Base-by-base conservation (phyloP, 208 protist genomes). In the Wallacemonas sp. region DNA sequence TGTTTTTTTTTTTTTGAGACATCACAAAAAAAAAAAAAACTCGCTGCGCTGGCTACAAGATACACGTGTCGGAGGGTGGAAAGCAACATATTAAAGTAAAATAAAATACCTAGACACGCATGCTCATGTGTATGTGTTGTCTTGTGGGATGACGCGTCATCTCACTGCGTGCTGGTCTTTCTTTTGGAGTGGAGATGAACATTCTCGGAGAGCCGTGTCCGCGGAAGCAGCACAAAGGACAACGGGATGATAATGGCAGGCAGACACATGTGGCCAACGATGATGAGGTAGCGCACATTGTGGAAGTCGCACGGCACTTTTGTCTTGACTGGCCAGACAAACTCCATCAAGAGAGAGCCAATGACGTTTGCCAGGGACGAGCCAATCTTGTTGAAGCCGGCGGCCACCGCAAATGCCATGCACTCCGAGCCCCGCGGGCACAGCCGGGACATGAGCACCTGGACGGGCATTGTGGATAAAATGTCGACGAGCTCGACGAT, bases 361-460 rank as follows among this genome's bases (percentile, higher is more conserved):
- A 83, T 70, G 11, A 66, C 62, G 33, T 48, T 50, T 7, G 78
- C 39, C 18, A 91, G 41, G 32, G 68, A 66, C 39, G 55, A 57
- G 10, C 82, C 86, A 67, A 92, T 75, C 63, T 88, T 85, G 33
- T 75, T 66, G 38, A 81, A 87, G 3, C 86, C 83, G 7, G 81
- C 86, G 18, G 87, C 67, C 7, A 92, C 59, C 1, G 83, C 72
- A 32, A 77, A 89, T 12, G 87, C 72, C 46, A 81, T 87, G n/a
- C 70, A 74, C 57, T 92, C 86, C 20, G 82, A 74, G 12, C 80
- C 82, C 12, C 76, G 74, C 4, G 87, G 84, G 63, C 81, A 88
- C 16, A 93, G 67, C 41, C 82, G 81, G 2, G 84, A 81, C 41
- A 87, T 77, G 12, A 93, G 73, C 10, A 93, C 67, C 2, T 86